Evolutionary conservation across 331 rosid species (phyloP), one percentile per base, ranked within the genome.

Genomic region (Saraca asoca): DNA sequence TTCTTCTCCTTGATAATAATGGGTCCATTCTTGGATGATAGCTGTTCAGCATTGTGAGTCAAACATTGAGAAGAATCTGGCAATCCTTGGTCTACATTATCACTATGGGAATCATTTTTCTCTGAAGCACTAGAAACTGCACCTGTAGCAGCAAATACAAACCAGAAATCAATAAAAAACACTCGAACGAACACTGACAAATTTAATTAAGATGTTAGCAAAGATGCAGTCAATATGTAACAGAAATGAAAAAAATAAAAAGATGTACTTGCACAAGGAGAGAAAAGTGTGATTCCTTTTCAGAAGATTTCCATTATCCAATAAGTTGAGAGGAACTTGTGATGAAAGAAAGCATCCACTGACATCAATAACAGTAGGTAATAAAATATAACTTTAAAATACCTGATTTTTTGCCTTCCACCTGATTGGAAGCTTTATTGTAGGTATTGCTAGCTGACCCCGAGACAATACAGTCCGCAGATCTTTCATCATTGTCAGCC

Each of bases 371-470:
- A 2, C 69, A 24, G 6, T 59, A n/a, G 41, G 61, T 46, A 18
- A 55, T 51, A n/a, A 24, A 24, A 1, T 24, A n/a, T n/a, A 76
- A 49, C 13, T 51, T 7, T 18, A 57, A 68, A 73, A 57, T 74
- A 91, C 97, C 96, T 73, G 87, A 65, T 69, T 83, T 81, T 66
- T 71, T 79, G 59, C 77, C 76, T 60, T 82, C 95, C n/a, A 16
- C 54, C 67, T 75, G 88, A 75, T 64, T 74, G 48, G 81, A 82
- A 80, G 79, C 78, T 78, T 77, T 83, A 45, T 83, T 79, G 74
- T 76, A 86, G 58, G 84, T 81, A 69, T 85, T 84, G 76, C 91
- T 91, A 51, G 88, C 85, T 49, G 91, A 82, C 46, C 85, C 87
- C 10, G 94, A 91, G 66, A 83, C 85, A 70, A 89, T 75, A 75